These are phyloP conservation scores for Dissophora globulifera DNA, from an alignment of 192 early-diverging fungal species.

Conservation along the genomic window DNA sequence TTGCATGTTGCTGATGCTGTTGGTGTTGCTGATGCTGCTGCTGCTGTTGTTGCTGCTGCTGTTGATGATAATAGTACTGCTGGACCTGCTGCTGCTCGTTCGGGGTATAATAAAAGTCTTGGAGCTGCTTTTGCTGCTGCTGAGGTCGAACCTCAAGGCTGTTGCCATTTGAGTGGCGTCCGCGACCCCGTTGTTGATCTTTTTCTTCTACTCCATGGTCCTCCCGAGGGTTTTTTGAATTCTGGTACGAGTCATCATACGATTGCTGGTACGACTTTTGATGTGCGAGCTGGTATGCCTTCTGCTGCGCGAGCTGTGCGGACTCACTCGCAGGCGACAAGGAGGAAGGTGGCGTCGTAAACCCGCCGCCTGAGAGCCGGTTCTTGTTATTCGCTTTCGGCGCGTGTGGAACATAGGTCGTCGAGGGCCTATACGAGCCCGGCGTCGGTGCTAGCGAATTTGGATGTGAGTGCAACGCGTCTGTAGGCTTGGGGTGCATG, in stretches of 20 bases:
- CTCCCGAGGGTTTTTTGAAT: too few relatives aligned
- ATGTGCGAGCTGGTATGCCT: slow-evolving; percentile 18
- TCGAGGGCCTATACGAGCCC: slow-evolving; percentile 28
- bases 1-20: too few relatives aligned
- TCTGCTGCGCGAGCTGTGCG: slow-evolving; percentile 5
- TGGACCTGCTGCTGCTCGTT: slow-evolving; percentile 19
- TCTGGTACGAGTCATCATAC: not conserved
- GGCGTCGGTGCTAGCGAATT: slow-evolving; percentile 4
- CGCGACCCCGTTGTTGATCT: slow-evolving; percentile 7
- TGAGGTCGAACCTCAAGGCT: not conserved
- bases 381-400: slow-evolving; percentile 32
- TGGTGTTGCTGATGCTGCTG: not conserved
- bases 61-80: not conserved
- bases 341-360: not conserved
- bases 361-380: slow-evolving; percentile 8
- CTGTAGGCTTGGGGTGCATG: not conserved
- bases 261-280: slow-evolving; percentile 13
- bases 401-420: slow-evolving; percentile 36
- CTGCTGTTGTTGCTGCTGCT: slow-evolving; percentile 10
- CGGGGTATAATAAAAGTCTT: slow-evolving; percentile 31
- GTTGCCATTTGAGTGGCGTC: too few relatives aligned
- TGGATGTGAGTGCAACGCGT: not conserved
- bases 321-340: too few relatives aligned
- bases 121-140: slow-evolving; percentile 2
- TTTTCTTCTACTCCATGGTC: too few relatives aligned